Evolutionary conservation across 179 eudicot species (phyloP).

Genomic region (Beta corolliflora): DNA sequence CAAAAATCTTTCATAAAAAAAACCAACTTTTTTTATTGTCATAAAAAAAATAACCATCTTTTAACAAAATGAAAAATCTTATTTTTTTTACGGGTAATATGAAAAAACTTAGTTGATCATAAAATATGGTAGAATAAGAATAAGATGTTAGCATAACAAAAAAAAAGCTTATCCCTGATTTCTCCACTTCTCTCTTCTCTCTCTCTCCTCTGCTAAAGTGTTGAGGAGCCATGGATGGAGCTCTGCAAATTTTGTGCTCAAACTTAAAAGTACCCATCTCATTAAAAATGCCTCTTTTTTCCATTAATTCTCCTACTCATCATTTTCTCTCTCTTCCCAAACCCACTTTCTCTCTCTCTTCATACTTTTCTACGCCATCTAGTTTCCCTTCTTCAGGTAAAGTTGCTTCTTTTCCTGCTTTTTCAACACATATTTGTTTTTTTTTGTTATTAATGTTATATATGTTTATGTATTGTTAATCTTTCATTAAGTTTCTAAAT

Average conservation of each 20-base stretch:
- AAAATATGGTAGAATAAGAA: no score
- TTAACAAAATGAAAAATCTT: no score
- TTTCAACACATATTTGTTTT: neutral
- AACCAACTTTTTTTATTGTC: no score
- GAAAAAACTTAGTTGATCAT: no score
- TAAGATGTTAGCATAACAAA: no score
- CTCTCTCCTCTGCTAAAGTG: no score
- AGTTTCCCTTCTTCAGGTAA: constrained; percentile 32
- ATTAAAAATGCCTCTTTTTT: constrained; percentile 21
- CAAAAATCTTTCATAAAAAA: no score
- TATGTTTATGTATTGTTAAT: neutral
- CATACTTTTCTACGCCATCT: constrained; percentile 10
- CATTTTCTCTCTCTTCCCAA: constrained; percentile 25
- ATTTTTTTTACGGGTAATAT: no score
- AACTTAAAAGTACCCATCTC: constrained; percentile 20
- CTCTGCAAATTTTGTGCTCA: constrained; percentile 24
- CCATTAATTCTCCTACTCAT: constrained; percentile 17
- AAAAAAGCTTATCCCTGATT: constrained; percentile 19
- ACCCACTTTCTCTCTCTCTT: constrained; percentile 17
- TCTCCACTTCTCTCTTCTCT: neutral
- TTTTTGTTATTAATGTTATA: no score
- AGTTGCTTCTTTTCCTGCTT: neutral
- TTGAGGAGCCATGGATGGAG: constrained; percentile 32
- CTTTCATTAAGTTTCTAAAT: no score
- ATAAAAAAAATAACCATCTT: no score